These are phyloP conservation scores for Ophiocordyceps polyrhachis-furcata DNA, from an alignment of 2,329 filamentous ascomycete genomes.

Conservation along the genomic window DNA sequence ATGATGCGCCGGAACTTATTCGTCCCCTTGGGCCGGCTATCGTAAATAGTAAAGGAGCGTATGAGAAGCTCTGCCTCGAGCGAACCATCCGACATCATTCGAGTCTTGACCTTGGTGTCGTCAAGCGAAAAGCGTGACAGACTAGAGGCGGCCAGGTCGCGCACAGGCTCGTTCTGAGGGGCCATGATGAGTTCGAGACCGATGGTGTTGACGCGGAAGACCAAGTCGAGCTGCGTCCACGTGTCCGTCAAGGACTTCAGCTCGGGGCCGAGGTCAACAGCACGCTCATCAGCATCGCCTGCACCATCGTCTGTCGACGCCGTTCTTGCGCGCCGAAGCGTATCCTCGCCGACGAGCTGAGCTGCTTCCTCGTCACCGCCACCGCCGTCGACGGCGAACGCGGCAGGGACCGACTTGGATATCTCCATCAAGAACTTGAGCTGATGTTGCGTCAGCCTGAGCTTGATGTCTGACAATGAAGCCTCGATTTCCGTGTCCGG, in stretches of 20 bases:
- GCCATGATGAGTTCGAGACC: constrained; percentile 75
- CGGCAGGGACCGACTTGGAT: constrained; percentile 69
- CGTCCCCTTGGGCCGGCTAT: constrained; percentile 71
- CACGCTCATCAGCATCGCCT: constrained; percentile 17
- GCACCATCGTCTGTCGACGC: constrained; percentile 13
- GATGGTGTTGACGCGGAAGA: constrained; percentile 76
- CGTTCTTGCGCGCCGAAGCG: constrained; percentile 28
- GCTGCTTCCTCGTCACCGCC: constrained; percentile 56
- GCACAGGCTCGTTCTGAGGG: constrained; percentile 57
- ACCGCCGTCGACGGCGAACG: constrained; percentile 53
- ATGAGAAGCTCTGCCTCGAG: constrained; percentile 87
- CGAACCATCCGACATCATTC: constrained; percentile 82
- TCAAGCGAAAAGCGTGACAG: constrained; percentile 89
- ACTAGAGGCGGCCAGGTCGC: constrained; percentile 58
- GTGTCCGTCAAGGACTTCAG: constrained; percentile 47
- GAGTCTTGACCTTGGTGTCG: constrained; percentile 75
- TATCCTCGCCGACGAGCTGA: constrained; percentile 47
- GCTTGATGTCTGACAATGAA: constrained; percentile 80
- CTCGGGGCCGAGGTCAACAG: constrained; percentile 48
- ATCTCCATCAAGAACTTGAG: constrained; percentile 78
- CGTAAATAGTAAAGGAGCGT: constrained; percentile 83
- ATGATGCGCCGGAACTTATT: constrained; percentile 98
- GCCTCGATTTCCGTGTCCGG: constrained; percentile 87
- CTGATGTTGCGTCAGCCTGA: constrained; percentile 78
- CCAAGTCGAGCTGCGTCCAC: constrained; percentile 86